These are phyloP conservation scores for Russula griseocarnosa DNA, from an alignment of 768 basidiomycete genomes.

Conservation along the genomic window DNA sequence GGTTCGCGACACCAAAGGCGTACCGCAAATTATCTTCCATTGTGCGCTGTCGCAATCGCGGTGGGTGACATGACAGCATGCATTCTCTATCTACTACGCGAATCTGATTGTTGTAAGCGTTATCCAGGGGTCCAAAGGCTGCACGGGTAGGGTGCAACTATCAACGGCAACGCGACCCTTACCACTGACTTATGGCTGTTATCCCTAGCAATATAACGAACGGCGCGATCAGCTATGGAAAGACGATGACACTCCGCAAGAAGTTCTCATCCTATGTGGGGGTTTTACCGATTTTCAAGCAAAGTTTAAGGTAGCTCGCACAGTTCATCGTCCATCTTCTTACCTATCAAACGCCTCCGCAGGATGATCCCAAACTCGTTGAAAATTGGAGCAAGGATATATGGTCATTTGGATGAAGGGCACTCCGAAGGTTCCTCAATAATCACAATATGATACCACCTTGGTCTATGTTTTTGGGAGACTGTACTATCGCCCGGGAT, in stretches of 20 bases:
- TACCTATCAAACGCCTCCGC: slow-evolving; percentile 1
- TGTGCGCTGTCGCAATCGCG: slow-evolving; percentile 73
- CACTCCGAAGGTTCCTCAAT: slow-evolving; percentile 4
- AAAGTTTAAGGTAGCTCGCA: slow-evolving; percentile 54
- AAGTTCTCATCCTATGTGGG: slow-evolving; percentile 62
- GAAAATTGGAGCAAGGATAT: slow-evolving; percentile 72
- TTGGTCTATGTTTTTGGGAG: neutral
- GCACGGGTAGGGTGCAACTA: slow-evolving; percentile 50
- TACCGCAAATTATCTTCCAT: slow-evolving; percentile 70
- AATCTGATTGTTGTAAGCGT: slow-evolving; percentile 6
- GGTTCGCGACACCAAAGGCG: slow-evolving; percentile 54
- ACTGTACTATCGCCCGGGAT: neutral
- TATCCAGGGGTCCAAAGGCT: slow-evolving; percentile 67
- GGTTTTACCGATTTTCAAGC: slow-evolving; percentile 72
- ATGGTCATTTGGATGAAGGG: slow-evolving; percentile 50
- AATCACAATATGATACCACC: neutral
- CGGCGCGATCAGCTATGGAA: slow-evolving; percentile 53
- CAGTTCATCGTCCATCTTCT: slow-evolving; percentile 12
- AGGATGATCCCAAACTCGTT: slow-evolving; percentile 66
- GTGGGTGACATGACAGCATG: slow-evolving; percentile 42
- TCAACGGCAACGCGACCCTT: neutral
- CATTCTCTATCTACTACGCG: neutral
- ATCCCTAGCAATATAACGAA: slow-evolving; percentile 49
- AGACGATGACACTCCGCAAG: slow-evolving; percentile 45
- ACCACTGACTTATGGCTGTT: slow-evolving; percentile 15